Percentiles rank a stretch among this genome's conserved stretches.
These are phyloP conservation scores for Murraya koenigii DNA, from an alignment of 345 rosid species.

Conservation along the genomic window DNA sequence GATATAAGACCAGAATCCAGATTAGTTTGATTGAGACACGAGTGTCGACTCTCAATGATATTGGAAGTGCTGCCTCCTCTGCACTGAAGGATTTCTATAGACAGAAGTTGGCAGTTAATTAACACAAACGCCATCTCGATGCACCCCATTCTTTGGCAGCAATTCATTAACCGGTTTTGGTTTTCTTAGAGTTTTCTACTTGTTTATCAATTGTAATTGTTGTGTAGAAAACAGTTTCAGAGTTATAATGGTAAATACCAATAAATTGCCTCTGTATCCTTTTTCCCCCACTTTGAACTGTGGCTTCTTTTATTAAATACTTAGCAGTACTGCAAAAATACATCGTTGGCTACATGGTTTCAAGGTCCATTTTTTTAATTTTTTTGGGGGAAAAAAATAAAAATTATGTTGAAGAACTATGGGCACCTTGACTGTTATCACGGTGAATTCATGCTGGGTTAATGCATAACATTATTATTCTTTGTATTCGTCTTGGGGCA, in stretches of 20 bases:
- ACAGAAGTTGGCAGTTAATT: conserved; percentile 5
- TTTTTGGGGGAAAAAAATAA: too few relatives aligned
- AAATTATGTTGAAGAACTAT: too few relatives aligned
- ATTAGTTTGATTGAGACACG: not conserved
- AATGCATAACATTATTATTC: too few relatives aligned
- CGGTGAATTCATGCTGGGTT: too few relatives aligned
- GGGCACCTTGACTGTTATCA: too few relatives aligned
- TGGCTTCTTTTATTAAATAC: not conserved
- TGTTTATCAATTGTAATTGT: not conserved
- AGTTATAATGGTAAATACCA: not conserved
- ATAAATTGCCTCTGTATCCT: not conserved
- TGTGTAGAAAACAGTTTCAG: conserved; percentile 8
- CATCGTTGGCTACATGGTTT: too few relatives aligned
- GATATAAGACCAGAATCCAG: conserved; percentile 18
- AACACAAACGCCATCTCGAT: not conserved
- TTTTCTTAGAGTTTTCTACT: not conserved
- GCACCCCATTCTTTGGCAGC: conserved; percentile 3
- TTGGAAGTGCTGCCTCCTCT: not conserved
- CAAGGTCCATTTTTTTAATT: too few relatives aligned
- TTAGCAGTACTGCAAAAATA: too few relatives aligned
- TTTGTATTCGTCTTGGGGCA: too few relatives aligned
- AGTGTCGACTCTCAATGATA: not conserved
- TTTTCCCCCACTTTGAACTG: not conserved
- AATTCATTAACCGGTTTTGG: not conserved
- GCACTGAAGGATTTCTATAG: not conserved